phyloP scores from a whole-genome alignment of 805 yeast genomes.

The Maudiozyma saulgeensis region DNA sequence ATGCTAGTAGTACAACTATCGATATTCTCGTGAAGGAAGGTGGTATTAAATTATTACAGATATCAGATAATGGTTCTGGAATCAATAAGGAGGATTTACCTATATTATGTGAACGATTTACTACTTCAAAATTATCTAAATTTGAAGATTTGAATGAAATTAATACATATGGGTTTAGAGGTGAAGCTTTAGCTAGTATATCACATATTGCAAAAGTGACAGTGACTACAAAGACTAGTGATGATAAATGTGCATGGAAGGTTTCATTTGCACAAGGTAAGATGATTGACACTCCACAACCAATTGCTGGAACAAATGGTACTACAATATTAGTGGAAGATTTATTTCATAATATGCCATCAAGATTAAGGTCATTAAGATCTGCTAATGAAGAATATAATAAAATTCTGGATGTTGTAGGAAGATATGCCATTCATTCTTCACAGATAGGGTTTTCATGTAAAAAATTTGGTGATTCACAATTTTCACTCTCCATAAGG shows the following conservation, averaged over 20 bases:
- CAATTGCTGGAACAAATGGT: conserved; percentile 81
- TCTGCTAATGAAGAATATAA: conserved; percentile 65
- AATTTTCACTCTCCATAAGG: conserved; percentile 53
- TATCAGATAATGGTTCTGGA: conserved; percentile 85
- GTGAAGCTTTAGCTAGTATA: conserved; percentile 92
- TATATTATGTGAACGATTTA: conserved; percentile 80
- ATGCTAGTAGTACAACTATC: conserved; percentile 65
- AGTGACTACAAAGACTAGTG: conserved; percentile 62
- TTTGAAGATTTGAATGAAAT: conserved; percentile 70
- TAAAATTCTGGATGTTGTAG: conserved; percentile 71
- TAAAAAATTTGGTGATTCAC: conserved; percentile 69
- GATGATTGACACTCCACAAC: conserved; percentile 46
- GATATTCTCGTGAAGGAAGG: conserved; percentile 87
- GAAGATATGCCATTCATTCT: conserved; percentile 73
- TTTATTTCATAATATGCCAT: conserved; percentile 78
- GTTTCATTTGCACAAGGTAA: conserved; percentile 62
- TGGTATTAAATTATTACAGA: conserved; percentile 76
- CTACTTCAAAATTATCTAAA: conserved; percentile 71
- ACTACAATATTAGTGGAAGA: conserved; percentile 83
- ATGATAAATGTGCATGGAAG: conserved; percentile 58
- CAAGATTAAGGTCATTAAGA: conserved; percentile 58
- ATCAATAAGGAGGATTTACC: conserved; percentile 63
- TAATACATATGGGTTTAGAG: conserved; percentile 86
- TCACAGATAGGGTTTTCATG: conserved; percentile 63
- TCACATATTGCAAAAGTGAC: conserved; percentile 80